Evolutionary conservation across 805 yeast genomes (phyloP).

Genomic region (Yamadazyma phyllophila): DNA sequence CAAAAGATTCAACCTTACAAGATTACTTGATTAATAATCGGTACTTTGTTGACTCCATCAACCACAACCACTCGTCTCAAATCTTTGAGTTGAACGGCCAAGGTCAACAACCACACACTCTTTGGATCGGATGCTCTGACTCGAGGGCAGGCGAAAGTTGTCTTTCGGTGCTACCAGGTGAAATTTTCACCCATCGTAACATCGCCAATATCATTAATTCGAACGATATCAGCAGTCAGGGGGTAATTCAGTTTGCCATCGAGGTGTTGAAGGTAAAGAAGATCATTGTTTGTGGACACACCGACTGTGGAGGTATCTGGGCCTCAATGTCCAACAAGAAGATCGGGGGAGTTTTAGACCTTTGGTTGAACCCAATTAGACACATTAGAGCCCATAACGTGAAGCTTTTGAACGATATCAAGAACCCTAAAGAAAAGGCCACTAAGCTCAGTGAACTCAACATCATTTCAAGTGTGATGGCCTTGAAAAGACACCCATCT

Average conservation of each 20-base stretch:
- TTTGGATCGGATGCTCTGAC: slow-evolving; percentile 94
- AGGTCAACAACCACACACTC: slow-evolving; percentile 90
- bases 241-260: slow-evolving; percentile 85
- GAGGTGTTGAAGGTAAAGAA: slow-evolving; percentile 78
- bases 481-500: slow-evolving; percentile 61
- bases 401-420: slow-evolving; percentile 45
- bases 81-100: slow-evolving; percentile 63
- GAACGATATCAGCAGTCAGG: slow-evolving; percentile 68
- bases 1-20: slow-evolving; percentile 45
- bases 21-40: slow-evolving; percentile 51
- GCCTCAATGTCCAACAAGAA: slow-evolving; percentile 66
- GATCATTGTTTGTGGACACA: slow-evolving; percentile 88
- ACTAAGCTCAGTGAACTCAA: slow-evolving; percentile 71
- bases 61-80: slow-evolving; percentile 48
- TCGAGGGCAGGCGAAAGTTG: slow-evolving; percentile 83
- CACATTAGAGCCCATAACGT: slow-evolving; percentile 64
- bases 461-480: slow-evolving; percentile 68
- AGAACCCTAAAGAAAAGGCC: slow-evolving; percentile 53
- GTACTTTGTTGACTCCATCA: slow-evolving; percentile 45
- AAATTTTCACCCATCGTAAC: slow-evolving; percentile 83
- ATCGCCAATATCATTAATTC: slow-evolving; percentile 77
- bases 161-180: slow-evolving; percentile 82
- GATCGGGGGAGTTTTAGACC: slow-evolving; percentile 67
- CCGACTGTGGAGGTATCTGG: slow-evolving; percentile 92
- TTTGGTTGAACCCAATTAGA: slow-evolving; percentile 68